Evolutionary conservation across 148 eudicot species (phyloP).

Genomic region (Amaranthus cruentus): DNA sequence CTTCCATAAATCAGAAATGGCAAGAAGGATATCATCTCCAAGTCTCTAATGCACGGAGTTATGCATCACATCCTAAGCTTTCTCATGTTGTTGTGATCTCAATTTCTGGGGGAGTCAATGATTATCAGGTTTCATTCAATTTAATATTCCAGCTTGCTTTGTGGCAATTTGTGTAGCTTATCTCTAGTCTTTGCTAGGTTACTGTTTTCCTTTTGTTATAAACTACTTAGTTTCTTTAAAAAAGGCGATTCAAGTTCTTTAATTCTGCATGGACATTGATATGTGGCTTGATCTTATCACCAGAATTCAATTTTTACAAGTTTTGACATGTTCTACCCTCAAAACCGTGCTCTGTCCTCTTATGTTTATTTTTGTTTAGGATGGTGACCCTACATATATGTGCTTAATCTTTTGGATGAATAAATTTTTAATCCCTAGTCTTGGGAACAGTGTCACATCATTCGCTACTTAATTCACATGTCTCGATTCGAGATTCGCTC

Average conservation of each 20-base stretch:
- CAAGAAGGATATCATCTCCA: conserved; percentile 69
- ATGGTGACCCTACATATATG: no score
- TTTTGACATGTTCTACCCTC: no score
- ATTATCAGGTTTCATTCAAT: conserved; percentile 69
- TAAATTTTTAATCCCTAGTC: background rate
- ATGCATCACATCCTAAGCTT: conserved; percentile 51
- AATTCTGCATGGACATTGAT: no score
- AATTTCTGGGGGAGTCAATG: conserved; percentile 84
- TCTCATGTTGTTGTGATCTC: conserved; percentile 76
- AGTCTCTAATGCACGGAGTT: conserved; percentile 44
- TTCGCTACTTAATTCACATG: no score
- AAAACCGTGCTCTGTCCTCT: no score
- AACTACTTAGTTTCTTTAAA: no score
- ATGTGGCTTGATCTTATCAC: no score
- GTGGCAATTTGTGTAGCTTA: conserved; percentile 4
- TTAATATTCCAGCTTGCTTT: background rate
- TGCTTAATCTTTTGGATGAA: background rate
- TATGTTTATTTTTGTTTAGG: no score
- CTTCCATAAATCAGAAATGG: conserved; percentile 75
- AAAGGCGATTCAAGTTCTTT: no score
- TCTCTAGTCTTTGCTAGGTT: background rate
- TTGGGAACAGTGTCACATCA: background rate
- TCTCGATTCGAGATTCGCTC: no score
- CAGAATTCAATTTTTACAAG: no score
- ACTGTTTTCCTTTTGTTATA: background rate